Evolutionary conservation across 257 asterid genomes (phyloP), one percentile per base, ranked within the genome.

Genomic region (Solanum boliviense): DNA sequence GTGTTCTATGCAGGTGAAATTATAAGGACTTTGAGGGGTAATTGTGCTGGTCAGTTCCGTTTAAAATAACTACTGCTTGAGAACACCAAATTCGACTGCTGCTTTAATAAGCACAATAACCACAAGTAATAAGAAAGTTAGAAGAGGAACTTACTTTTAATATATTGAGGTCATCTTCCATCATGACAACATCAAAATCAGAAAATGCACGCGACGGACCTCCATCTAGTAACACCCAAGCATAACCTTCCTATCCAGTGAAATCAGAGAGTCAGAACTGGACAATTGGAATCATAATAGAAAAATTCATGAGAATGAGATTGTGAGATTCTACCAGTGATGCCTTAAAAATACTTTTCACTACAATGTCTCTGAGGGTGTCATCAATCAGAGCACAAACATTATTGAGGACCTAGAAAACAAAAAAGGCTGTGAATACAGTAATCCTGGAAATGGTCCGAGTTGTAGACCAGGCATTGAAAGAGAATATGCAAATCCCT

Each of bases 121-220:
- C 38, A 4, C 16, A 7, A 44, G 23, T 25, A 79, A 79, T 7
- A 41, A 41, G 84, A 27, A 41, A 29, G 84, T 25, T 4, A 34
- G 38, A 8, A 41, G 48, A 81, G n/a, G 10, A 36, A 87, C 94
- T 91, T 90, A 95, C 99, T 93, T 93, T 95, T 85, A 97, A 89
- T 90, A 93, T 91, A 92, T 86, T 90, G 81, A 95, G 95, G 92
- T 97, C 99, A 90, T 97, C 99, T 90, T 94, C 98, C 89, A 97
- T 91, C 95, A 92, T 87, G 79, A 93, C 83, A 88, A 93, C 88
- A 92, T 95, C 99, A 18, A 93, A 87, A 71, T 93, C 98, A 84
- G 98, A 94, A 93, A 93, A 95, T 85, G 99, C 95, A 72, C 99
- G 93, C 27, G 96, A 92, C 84, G 99, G 99, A 34, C 99, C 99